Evolutionary conservation across 2,329 filamentous ascomycete genomes (phyloP).

Genomic region (Didymella keratinophila): DNA sequence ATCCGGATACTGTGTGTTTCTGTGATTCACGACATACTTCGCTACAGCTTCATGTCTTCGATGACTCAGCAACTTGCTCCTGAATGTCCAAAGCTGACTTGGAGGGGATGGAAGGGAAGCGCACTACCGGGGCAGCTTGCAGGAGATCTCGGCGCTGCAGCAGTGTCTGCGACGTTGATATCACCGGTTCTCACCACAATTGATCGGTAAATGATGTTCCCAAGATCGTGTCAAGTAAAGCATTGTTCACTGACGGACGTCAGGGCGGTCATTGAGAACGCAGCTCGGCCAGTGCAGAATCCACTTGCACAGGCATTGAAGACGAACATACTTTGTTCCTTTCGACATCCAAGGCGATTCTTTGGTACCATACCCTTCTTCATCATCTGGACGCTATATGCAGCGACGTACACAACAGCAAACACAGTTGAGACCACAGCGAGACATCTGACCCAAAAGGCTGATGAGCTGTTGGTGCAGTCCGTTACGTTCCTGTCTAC

Average conservation of each 20-base stretch:
- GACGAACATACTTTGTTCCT: conserved; percentile 30
- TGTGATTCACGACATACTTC: neutral
- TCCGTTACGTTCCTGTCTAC: conserved; percentile 39
- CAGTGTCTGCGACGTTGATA: conserved; percentile 36
- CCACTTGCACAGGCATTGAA: conserved; percentile 28
- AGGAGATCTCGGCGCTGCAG: conserved; percentile 37
- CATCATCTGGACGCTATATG: conserved; percentile 41
- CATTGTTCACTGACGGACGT: neutral
- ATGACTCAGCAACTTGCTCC: conserved; percentile 25
- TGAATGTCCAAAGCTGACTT: neutral
- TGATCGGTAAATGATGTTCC: conserved; percentile 32
- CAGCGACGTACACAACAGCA: conserved; percentile 38
- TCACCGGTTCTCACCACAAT: conserved; percentile 38
- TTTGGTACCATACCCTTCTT: conserved; percentile 40
- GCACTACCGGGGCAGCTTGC: conserved; percentile 25
- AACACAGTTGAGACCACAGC: conserved; percentile 35
- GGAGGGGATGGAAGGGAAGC: conserved; percentile 15
- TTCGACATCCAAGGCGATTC: conserved; percentile 34
- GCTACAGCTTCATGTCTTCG: conserved; percentile 8
- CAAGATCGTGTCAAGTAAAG: neutral
- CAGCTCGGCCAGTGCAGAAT: conserved; percentile 26
- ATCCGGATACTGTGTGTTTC: neutral
- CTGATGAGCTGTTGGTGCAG: conserved; percentile 26
- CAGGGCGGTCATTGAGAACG: conserved; percentile 40
- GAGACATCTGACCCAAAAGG: conserved; percentile 19